Conservation (phyloP, 169 alveolate genomes). For the Plasmodium inui region DNA sequence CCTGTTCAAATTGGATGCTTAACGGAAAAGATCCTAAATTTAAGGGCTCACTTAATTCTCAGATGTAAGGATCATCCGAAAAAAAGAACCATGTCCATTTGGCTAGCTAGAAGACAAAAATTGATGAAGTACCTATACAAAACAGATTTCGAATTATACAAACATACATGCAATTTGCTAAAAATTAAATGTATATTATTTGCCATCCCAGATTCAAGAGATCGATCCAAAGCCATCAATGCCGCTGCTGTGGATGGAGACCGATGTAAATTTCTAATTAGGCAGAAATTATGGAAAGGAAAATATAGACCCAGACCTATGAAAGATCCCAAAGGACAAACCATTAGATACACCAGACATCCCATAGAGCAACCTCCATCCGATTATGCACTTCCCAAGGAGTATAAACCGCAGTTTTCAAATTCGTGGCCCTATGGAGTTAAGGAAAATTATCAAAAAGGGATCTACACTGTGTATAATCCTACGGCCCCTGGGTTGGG, state of each 20-base stretch:
- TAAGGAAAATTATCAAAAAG: constrained; percentile 80
- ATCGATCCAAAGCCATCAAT: constrained; percentile 87
- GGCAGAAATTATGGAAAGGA: constrained; percentile 91
- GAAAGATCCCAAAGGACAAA: constrained; percentile 85
- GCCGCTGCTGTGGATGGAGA: constrained; percentile 90
- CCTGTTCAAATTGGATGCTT: constrained; percentile 90
- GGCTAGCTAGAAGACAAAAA: constrained; percentile 86
- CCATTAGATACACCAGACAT: constrained; percentile 88
- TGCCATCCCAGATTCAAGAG: constrained; percentile 91
- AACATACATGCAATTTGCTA: constrained; percentile 85
- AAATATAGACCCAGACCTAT: constrained; percentile 86
- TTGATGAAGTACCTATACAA: constrained; percentile 88
- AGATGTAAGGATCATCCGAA: constrained; percentile 86
- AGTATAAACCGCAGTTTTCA: constrained; percentile 80
- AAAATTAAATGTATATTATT: constrained; percentile 87
- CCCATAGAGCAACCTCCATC: constrained; percentile 89
- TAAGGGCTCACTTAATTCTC: constrained; percentile 87
- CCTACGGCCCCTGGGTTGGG: constrained; percentile 89
- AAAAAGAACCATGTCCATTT: constrained; percentile 88
- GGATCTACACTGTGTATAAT: constrained; percentile 83
- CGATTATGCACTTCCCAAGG: constrained; percentile 80
- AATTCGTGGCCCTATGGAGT: constrained; percentile 89
- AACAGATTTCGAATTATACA: constrained; percentile 86
- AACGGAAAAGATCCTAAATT: constrained; percentile 88
- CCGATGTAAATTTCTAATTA: constrained; percentile 87